Base-by-base conservation (phyloP, 768 basidiomycete genomes). In the Trichaptum fuscoviolaceum region DNA sequence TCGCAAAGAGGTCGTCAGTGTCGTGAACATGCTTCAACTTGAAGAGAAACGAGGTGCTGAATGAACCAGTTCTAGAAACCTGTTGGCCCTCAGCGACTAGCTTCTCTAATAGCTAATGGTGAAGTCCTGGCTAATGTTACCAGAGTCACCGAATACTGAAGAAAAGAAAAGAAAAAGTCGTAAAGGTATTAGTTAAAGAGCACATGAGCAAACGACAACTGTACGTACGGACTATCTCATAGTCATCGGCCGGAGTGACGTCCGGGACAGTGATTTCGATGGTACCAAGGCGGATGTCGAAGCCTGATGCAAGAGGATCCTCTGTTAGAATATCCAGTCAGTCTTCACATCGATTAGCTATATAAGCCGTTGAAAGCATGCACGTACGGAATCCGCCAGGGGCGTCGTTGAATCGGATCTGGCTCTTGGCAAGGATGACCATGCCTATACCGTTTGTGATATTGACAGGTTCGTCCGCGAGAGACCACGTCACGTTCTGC, bases 401-500 rank as follows among this genome's bases (percentile, higher is more conserved):
- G 15, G 25, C 59, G 24, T 25, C 23, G 42, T 12, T 52, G 30
- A 61, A 34, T 15, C 25, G 69, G n/a, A 62, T 57, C 20, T 75
- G 73, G 62, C 75, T 69, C 62, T 74, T 75, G 58, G 75, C 74
- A 57, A 83, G 75, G 35, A 80, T 70, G 64, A 83, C 76, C 65
- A 70, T 73, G 18, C 79, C 82, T 23, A 70, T 65, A 18, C 66
- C 69, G 75, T 83, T 83, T 35, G 81, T 82, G 70, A 83, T 83
- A 23, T 77, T 69, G 35, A 62, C 67, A 7, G 82, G 82, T 20
- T 81, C 73, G 52, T 74, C 63, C 20, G 78, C 24, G 23, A 71
- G 72, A 59, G 63, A 25, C 86, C 86, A 87, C 57, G 72, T 73
- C 68, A 87, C 81, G 26, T 72, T 71, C 68, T 82, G 78, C 0